A percentile compares a stretch with the other conserved stretches of the same genome.
Conservation (phyloP, 2,329 filamentous ascomycete species). For the Colletotrichum navitas region DNA sequence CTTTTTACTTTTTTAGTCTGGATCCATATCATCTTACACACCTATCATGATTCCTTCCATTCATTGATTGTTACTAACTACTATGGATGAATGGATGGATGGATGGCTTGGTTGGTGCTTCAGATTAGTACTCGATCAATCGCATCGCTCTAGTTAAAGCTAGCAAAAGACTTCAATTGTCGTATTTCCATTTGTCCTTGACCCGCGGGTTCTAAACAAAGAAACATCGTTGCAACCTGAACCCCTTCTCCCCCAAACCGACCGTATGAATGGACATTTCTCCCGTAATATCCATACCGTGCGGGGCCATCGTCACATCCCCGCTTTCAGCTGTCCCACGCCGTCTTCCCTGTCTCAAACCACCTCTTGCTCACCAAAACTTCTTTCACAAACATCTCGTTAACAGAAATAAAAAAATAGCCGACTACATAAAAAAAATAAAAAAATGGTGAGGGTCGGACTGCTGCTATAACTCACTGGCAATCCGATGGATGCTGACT, state of each 20-base stretch:
- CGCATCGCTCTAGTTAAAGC: neutral
- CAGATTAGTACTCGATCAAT: too few relatives aligned
- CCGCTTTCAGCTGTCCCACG: constrained; percentile 42
- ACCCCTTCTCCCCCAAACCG: neutral
- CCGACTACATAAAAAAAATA: neutral
- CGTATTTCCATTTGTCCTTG: neutral
- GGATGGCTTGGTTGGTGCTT: too few relatives aligned
- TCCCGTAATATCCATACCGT: constrained; percentile 14
- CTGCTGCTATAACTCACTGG: too few relatives aligned
- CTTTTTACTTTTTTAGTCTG: constrained; percentile 5
- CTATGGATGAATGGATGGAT: too few relatives aligned
- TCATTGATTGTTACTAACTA: too few relatives aligned
- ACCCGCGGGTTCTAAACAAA: constrained; percentile 11
- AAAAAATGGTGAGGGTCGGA: constrained; percentile 34
- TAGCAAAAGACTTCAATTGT: neutral
- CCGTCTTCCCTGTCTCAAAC: constrained; percentile 41
- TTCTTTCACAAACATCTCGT: constrained; percentile 35
- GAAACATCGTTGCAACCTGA: constrained; percentile 25
- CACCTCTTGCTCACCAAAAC: constrained; percentile 36
- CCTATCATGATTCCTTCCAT: too few relatives aligned
- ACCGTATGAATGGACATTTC: constrained; percentile 18
- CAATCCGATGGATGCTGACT: neutral
- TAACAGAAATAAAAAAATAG: constrained; percentile 4
- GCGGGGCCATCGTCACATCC: constrained; percentile 38
- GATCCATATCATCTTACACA: too few relatives aligned